Base-by-base conservation (phyloP, 306 rosid genomes). In the Datisca glomerata region DNA sequence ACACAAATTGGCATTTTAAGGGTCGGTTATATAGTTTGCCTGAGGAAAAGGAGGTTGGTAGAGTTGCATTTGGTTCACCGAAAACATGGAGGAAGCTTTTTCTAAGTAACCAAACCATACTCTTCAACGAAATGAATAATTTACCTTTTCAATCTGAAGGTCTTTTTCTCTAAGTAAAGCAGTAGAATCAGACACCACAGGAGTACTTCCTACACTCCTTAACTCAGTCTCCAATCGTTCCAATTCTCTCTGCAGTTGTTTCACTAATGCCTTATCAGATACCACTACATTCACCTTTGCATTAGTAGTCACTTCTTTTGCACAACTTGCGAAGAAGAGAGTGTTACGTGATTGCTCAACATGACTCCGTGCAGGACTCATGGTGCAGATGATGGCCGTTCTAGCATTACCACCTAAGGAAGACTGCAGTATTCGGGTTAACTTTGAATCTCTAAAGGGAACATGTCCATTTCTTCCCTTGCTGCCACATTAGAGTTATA, bases 291-390 rank as follows among this genome's bases (percentile, higher is more conserved):
- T 85, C 57, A 85, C 96, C 55, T 80, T 93, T 47, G 93, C 89
- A 74, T 80, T 85, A n/a, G 93, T 85, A 21, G 80, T 76, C 63
- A 85, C 96, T 64, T 85, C 93, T 69, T 80, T 85, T 16, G 96
- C 96, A 39, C 93, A 72, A 59, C 89, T 76, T 37, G 96, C 96
- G 71, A 85, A 85, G 56, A 85, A 71, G 66, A 85, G 93, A 5
- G 96, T 80, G 64, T 85, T 85, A 59, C 96, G 71, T 16, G 96
- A 77, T 55, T 85, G 96, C 64, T 85, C 96, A 34, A 85, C 93
- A 49, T 85, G 96, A 61, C 74, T 72, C 52, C 96, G 68, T 24
- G 96, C 81, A 10, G 96, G 89, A 72, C 96, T 85, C 70, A 85
- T 46, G 56, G 93, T 85, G 77, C 96, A 85, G 50, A 85, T 67